Base-by-base conservation (phyloP, 768 basidiomycete species). In the Lentinula sp. region DNA sequence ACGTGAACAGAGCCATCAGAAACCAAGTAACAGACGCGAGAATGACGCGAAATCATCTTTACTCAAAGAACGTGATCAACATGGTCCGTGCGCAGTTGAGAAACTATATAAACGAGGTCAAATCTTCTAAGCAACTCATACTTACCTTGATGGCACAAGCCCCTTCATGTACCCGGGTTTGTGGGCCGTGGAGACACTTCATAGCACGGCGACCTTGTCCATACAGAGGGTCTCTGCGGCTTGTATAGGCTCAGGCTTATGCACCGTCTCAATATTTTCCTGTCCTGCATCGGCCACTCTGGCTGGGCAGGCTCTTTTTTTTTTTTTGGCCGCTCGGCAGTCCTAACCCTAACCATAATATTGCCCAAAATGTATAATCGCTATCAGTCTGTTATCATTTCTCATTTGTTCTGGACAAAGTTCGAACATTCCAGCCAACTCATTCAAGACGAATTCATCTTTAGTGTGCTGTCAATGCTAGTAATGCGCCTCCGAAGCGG, bases 181-280 rank as follows among this genome's bases (percentile, higher is more conserved):
- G 35, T 51, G 50, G 50, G 50, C 50, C 28, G 50, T 51, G 35
- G 50, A 51, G 33, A 51, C n/a, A 32, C 50, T 51, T 51, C 50
- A 51, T 51, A 51, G 50, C 50, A 51, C 50, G 50, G 50, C 50
- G 50, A 51, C 50, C 50, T 51, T 51, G 50, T 51, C 50, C 50
- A 51, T 51, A 51, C 50, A 79, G 75, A 76, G 77, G 76, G 74
- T 68, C 58, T 67, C 43, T 60, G 59, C 67, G 73, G 74, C 74
- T 81, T 81, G 79, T 80, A 75, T 79, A 71, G 65, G 75, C 73
- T 74, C 69, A 73, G 72, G 74, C 73, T 71, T 73, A 74, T 76
- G 76, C 76, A 77, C 72, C 71, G 74, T 76, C 75, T 68, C 64
- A 76, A 77, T 77, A 76, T 77, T 77, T 77, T 66, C 76, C 76